Evolutionary conservation across 176 grass and related monocot species (phyloP), one percentile per base, ranked within the genome.

Genomic region (Tillandsia leiboldiana): DNA sequence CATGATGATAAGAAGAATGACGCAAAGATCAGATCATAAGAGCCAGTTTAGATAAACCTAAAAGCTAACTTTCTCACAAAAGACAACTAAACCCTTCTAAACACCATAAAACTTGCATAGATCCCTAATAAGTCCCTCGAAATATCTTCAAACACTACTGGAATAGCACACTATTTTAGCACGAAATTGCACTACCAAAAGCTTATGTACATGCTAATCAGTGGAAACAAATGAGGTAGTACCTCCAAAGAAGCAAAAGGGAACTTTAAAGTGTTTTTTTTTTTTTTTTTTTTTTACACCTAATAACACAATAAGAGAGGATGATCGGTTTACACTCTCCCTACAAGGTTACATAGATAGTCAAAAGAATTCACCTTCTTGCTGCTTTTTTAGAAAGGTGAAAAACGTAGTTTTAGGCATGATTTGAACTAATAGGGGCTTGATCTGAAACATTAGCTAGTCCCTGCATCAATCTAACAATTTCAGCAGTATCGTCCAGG

Each of bases 391-490:
- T 1, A 20, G 14, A 61, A 61, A 61, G 56, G 56, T 10, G 15
- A 61, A 61, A 61, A 2, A 42, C 3, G 7, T 61, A 61, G 56
- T 18, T 2, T 23, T 18, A 61, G 56, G 59, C 51, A 0, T 48
- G 14, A 2, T 17, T 10, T 13, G 47, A 53, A 2, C 24, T n/a
- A 12, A 48, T 9, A 6, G 33, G 15, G 2, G 56, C 2, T 68
- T 89, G 78, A 15, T 89, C 81, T 4, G 92, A 96, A 22, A 96
- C 92, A 10, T 17, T 74, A 48, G 92, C 92, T 11, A 96, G 86
- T 17, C 86, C 88, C 51, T 85, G 79, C 78, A 96, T 80, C 33
- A 96, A 75, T 57, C 86, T 82, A 18, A 81, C 83, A 53, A 92
- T 92, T 77, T 96, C 92, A 0, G 79, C 51, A 0, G 88, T 76